Conservation (phyloP, 768 basidiomycete genomes). For the Nidularia sp. region DNA sequence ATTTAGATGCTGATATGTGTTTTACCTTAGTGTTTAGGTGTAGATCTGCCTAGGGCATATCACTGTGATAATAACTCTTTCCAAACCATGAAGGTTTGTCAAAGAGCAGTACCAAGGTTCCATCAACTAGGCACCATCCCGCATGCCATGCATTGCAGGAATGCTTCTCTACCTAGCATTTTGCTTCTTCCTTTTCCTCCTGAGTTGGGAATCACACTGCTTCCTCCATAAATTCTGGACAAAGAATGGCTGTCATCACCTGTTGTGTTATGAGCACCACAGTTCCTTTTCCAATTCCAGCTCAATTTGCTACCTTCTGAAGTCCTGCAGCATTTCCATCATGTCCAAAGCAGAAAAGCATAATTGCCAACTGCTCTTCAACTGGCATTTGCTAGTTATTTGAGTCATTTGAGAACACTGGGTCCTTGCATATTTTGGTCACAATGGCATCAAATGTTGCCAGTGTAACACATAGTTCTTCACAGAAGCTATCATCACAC, state of each 20-base stretch:
- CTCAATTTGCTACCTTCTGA: not conserved
- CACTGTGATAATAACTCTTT: not conserved
- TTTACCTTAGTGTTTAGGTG: too few relatives aligned
- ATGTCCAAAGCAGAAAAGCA: not conserved
- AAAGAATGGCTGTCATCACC: not conserved
- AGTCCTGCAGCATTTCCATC: not conserved
- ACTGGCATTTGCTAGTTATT: not conserved
- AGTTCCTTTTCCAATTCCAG: not conserved
- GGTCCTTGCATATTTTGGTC: not conserved
- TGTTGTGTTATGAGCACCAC: not conserved
- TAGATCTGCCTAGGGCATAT: too few relatives aligned
- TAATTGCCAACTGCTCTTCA: not conserved
- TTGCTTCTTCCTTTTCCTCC: not conserved
- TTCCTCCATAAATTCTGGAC: not conserved
- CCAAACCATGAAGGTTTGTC: not conserved
- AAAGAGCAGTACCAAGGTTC: not conserved
- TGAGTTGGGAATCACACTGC: not conserved
- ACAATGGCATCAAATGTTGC: not conserved
- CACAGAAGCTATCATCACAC: not conserved
- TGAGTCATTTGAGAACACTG: not conserved
- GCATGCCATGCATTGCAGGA: not conserved
- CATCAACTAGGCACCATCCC: not conserved
- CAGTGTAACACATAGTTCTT: not conserved
- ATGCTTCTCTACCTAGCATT: not conserved
- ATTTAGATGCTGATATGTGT: too few relatives aligned